Conservation (phyloP, 768 basidiomycete genomes). For the Pleurotus sapidus region DNA sequence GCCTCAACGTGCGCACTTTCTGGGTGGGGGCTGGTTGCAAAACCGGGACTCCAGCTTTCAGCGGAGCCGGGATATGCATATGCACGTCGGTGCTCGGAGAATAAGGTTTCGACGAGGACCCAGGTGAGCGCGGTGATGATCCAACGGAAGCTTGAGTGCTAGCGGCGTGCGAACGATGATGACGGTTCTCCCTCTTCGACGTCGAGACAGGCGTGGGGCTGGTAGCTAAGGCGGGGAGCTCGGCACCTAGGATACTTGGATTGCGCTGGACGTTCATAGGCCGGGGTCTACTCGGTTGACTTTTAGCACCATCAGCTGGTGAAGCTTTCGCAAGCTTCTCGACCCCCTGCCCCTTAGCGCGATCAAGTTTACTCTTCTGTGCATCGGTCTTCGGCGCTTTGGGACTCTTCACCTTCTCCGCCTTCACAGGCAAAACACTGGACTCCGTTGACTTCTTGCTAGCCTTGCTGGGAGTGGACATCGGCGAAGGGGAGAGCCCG, state of each 20-base stretch:
- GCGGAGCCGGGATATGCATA: background rate
- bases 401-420: background rate
- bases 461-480: slow-evolving; percentile 10
- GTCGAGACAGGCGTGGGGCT: slow-evolving; percentile 7
- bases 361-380: background rate
- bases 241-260: slow-evolving; percentile 66
- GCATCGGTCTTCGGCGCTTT: background rate
- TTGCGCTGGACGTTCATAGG: slow-evolving; percentile 56
- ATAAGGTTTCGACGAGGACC: background rate
- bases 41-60: slow-evolving; percentile 11
- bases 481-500: slow-evolving; percentile 19
- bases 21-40: slow-evolving; percentile 14
- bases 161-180: slow-evolving; percentile 1
- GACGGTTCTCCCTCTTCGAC: slow-evolving; percentile 5
- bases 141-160: slow-evolving; percentile 14
- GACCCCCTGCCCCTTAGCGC: background rate
- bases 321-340: slow-evolving; percentile 1
- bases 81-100: no score
- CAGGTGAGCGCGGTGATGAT: slow-evolving; percentile 10
- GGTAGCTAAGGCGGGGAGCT: slow-evolving; percentile 43
- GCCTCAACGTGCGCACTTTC: slow-evolving; percentile 43
- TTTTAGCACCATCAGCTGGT: background rate
- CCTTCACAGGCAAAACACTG: background rate
- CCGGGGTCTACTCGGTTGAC: slow-evolving; percentile 17
- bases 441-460: slow-evolving; percentile 15